Base-by-base conservation (phyloP, 208 protist species). In the Trypanosoma brucei region DNA sequence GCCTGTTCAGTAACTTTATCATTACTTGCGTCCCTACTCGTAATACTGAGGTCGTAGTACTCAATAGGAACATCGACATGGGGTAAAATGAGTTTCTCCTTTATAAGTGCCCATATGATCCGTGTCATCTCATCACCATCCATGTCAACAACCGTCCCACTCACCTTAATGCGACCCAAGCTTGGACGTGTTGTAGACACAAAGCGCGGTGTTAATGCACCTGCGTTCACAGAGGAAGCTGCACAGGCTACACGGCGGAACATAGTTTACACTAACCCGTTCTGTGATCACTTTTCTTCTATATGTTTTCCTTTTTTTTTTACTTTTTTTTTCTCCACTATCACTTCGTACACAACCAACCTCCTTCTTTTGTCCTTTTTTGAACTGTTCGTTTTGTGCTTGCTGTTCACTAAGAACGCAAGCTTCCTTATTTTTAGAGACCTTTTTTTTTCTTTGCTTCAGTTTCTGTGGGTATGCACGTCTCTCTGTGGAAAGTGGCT, bases 51-150 rank as follows among this genome's bases (percentile, higher is more conserved):
- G 76, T 99, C 98, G 64, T 92, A 99, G 81, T 98, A 98, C 62
- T 98, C 79, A 66, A 98, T 94, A 34, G 95, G 83, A 7, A 98
- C 68, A 68, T 99, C 96, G 39, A 99, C 74, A 72, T 97, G 98
- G 54, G 97, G 97, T 42, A 97, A 78, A 65, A 99, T 98, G 9
- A 99, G 88, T 72, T 98, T 98, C 59, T 98, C 90, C 81, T 98
- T 98, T 81, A 99, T 98, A 66, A 91, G 79, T 8, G 81, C 42
- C 97, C 97, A 99, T 59, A 98, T 98, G 44, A 98, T 96, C 57
- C 96, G 84, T 9, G 97, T 98, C 97, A 98, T 98, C 79, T 99
- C 97, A 75, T 99, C 97, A 59, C 97, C 97, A 73, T 99, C 96
- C 76, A 99, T 89, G 67, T 99, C 97, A n/a, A 98, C 97, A 30